Conservation (phyloP, 139 green algal species). For the Astrephomene gubernaculifera region DNA sequence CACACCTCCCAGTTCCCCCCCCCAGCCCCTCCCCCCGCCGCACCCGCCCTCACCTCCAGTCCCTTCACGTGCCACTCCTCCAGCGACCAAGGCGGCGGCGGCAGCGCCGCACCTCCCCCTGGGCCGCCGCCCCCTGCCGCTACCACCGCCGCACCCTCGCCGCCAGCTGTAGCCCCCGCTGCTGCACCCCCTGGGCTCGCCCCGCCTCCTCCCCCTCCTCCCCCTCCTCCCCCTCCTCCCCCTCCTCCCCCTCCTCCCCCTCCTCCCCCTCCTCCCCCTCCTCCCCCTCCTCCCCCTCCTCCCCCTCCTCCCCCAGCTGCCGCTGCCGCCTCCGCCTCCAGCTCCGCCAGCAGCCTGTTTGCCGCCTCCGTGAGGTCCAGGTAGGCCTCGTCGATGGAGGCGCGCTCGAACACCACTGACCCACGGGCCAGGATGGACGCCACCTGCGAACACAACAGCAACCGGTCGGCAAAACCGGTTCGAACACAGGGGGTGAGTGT, state of each 20-base stretch:
- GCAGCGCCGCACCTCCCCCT: neutral
- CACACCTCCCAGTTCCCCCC: too few species aligned
- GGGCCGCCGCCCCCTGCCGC: neutral
- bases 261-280: neutral
- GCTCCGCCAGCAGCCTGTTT: conserved; percentile 43
- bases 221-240: neutral
- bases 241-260: neutral
- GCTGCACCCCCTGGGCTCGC: too few species aligned
- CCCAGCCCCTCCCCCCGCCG: neutral
- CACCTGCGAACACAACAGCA: conserved; percentile 58
- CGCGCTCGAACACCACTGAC: conserved; percentile 72
- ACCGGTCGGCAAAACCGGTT: too few species aligned
- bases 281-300: neutral
- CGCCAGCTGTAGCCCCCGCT: neutral
- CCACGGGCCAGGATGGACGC: conserved; percentile 61
- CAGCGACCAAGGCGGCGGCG: conserved; percentile 36
- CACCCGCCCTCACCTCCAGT: conserved; percentile 17
- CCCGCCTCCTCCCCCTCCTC: too few species aligned
- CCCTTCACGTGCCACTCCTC: conserved; percentile 67
- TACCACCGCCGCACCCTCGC: neutral
- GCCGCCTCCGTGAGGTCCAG: conserved; percentile 81
- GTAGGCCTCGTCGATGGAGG: conserved; percentile 89
- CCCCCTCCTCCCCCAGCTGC: neutral
- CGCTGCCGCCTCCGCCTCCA: neutral
- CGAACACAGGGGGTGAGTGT: too few species aligned